Base-by-base conservation (phyloP, 1,284 basidiomycete genomes). In the Cystobasidium sp. region DNA sequence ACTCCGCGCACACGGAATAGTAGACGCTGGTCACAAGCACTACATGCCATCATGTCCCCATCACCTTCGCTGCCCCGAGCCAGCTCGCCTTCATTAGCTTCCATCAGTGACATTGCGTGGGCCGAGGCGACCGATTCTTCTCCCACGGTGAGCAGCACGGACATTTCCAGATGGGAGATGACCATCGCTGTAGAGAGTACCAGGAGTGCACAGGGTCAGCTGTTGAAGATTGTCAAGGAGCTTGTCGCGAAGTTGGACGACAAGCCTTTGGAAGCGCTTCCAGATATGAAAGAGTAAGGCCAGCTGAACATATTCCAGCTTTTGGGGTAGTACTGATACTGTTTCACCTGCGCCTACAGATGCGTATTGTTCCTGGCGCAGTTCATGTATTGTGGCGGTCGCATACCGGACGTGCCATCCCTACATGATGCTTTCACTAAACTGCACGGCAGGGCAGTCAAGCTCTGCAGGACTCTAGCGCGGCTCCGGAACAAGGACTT, bases 41-140 rank as follows among this genome's bases (percentile, higher is more conserved):
- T 71, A 6, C 69, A 71, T 22, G 69, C 69, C 49, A 71, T 71
- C 14, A 49, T 71, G 20, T 53, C 59, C 3, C 69, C 69, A 18
- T 71, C 69, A 18, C 69, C 69, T 14, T 62, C 69, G 12, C 49
- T 71, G 8, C 47, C 59, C 5, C 43, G 68, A 46, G 18, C 56
- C 3, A 18, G 44, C 8, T 49, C 43, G 1, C 64, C 37, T 41
- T 52, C 39, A 24, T 46, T 49, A 46, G 52, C 68, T 16, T 61
- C 68, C 9, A 12, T 46, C 6, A 46, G 46, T 6, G 55, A 59
- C 20, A 63, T 63, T 41, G 44, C 61, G 10, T 63, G 61, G 61
- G 61, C 61, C 6, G 61, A 63, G 31, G 41, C 52, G 9, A 59
- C 46, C 22, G 39, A 46, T 18, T 59, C 68, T 18, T 49, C 43